Evolutionary conservation across 441 rosid species (phyloP).

Genomic region (Pelargonium fulgidum): DNA sequence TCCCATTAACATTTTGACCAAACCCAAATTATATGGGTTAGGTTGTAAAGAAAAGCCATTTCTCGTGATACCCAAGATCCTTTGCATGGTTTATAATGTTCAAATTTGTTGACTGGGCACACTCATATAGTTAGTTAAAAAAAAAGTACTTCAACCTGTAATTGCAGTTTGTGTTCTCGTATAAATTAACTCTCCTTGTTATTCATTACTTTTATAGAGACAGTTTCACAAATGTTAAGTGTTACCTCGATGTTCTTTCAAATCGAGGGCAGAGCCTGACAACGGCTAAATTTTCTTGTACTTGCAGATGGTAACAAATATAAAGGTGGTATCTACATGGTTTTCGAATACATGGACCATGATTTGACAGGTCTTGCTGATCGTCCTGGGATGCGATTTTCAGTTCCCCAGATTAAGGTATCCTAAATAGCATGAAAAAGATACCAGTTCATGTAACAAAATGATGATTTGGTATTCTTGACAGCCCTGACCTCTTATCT

Average conservation of each 20-base stretch:
- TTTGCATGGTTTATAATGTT: too few species aligned
- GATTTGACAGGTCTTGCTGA: conserved; percentile 95
- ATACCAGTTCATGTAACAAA: background rate
- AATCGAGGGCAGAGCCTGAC: background rate
- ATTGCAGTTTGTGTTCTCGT: too few species aligned
- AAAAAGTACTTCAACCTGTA: too few species aligned
- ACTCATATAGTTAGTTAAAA: too few species aligned
- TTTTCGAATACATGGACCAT: conserved; percentile 98
- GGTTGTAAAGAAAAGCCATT: background rate
- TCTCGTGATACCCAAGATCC: background rate
- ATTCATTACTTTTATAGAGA: too few species aligned
- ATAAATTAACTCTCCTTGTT: too few species aligned
- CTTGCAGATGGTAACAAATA: conserved; percentile 83
- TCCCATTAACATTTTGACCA: background rate
- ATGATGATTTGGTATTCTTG: background rate
- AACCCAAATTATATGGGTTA: background rate
- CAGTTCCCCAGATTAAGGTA: conserved; percentile 63
- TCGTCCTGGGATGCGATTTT: conserved; percentile 95
- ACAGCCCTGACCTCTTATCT: conserved; percentile 10
- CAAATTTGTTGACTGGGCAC: too few species aligned
- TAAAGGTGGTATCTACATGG: conserved; percentile 93
- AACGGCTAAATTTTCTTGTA: conserved; percentile 8
- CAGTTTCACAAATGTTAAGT: too few species aligned
- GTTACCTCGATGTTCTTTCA: too few species aligned
- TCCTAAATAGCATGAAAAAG: background rate